Percentiles rank a stretch among this genome's conserved stretches.
These are phyloP conservation scores for Pythium graminicola DNA, from an alignment of 352 stramenopile genomes.

Conservation along the genomic window DNA sequence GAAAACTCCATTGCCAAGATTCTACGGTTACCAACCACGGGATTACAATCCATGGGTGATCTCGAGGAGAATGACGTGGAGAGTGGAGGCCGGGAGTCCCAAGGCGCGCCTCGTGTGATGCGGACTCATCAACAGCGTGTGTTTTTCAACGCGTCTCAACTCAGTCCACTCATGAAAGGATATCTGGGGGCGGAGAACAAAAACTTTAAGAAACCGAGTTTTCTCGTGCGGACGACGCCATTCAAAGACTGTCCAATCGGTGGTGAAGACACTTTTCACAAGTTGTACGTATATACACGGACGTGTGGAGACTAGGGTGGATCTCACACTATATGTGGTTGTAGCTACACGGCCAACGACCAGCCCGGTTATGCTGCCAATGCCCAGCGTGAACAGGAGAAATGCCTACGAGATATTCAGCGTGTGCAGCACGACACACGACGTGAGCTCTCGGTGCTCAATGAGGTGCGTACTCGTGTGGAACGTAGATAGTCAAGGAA, in stretches of 20 bases:
- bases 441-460: constrained; percentile 49
- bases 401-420: constrained; percentile 50
- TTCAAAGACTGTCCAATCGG: constrained; percentile 60
- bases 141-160: constrained; percentile 73
- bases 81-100: background rate
- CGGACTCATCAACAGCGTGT: constrained; percentile 61
- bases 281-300: constrained; percentile 34
- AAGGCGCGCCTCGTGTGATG: constrained; percentile 10
- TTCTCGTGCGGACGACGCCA: constrained; percentile 69
- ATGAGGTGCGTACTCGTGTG: constrained; percentile 31
- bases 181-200: constrained; percentile 55
- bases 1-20: constrained; percentile 64
- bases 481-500: too few relatives aligned
- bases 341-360: constrained; percentile 41
- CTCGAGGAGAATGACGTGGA: background rate
- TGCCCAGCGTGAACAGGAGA: constrained; percentile 44
- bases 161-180: constrained; percentile 75
- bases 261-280: constrained; percentile 77
- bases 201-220: constrained; percentile 61
- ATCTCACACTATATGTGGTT: background rate
- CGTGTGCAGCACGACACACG: constrained; percentile 47
- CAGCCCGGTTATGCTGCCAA: constrained; percentile 42
- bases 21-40: constrained; percentile 21
- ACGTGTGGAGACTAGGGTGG: background rate
- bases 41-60: background rate